Base-by-base conservation (phyloP, 1,284 basidiomycete genomes). In the Dichomitus squalens region DNA sequence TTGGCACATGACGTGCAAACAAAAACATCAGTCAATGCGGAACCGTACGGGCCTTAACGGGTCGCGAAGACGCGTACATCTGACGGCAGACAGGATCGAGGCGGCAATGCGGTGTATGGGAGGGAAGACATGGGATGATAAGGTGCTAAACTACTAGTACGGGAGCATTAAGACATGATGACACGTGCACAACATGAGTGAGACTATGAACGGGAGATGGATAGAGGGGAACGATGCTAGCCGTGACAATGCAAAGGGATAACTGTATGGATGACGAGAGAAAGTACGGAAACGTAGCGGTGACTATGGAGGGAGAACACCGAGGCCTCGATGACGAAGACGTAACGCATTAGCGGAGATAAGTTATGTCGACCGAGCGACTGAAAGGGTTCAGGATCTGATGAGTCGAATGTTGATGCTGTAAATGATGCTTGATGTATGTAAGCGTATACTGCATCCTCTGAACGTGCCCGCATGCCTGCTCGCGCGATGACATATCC, bases 301-400 rank as follows among this genome's bases (percentile, higher is more conserved):
- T n/a, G 25, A 29, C 25, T 14, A 44, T 2, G 25, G 40, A 43
- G 23, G 20, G 23, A 14, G 16, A 25, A 25, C 40, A 6, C 40
- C 25, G 25, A 25, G 18, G 9, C 27, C 29, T 44, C 41, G 25
- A 12, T 3, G 12, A n/a, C 11, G 29, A 49, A 57, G 39, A 49
- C 4, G 55, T 49, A 36, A 25, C 50, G 31, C 46, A 63, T 63
- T 60, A 63, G 58, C 50, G 50, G 53, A 39, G 56, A 63, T 63
- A 63, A 63, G 53, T 63, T 63, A 63, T 58, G 61, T 60, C 61
- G 61, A 58, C 58, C 58, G 51, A 58, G 61, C 61, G 61, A 63
- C 61, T 33, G 49, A 63, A 59, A 58, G 43, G 34, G 55, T 50
- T 58, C 53, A 52, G 20, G 47, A 57, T 43, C 49, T 27, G 27